Base-by-base conservation (phyloP, 345 rosid species). In the Turritis glabra region DNA sequence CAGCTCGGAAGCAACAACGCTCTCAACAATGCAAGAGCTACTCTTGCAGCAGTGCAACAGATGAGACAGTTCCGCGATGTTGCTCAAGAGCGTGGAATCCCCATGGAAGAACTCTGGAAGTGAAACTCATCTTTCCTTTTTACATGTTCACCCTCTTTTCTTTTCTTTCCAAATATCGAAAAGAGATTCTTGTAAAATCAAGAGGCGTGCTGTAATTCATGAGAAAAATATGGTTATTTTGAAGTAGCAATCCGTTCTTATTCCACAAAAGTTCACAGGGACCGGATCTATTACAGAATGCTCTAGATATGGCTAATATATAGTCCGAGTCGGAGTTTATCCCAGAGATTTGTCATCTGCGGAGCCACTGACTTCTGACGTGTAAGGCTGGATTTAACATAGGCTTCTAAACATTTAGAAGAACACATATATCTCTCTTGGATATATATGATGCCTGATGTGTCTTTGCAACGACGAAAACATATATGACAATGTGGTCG, bases 11-110 rank as follows among this genome's bases (percentile, higher is more conserved):
- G 97, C 73, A 82, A 88, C 61, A 94, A 90, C 54, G 87, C 88
- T 67, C 97, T 94, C 64, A 94, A 91, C 86, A 91, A 94, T 27
- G 97, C 96, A 11, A 87, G 97, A 79, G 98, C 98, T 3, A 84
- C 96, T 0, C 84, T 94, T 54, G 97, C 84, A 5, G 97, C 97
- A 0, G 87, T 91, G 46, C 86, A 77, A 73, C 81, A 86, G 76
- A 91, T 94, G 96, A 90, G 86, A 81, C 91, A 86, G 82, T 86
- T 90, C 73, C 72, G 86, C 0, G 96, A 94, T 51, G 97, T 90
- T 38, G 97, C 98, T 63, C 84, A 63, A 15, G 95, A 94, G 13
- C 90, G 97, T 50, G 96, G 98, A 37, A 87, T 91, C 65, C 97
- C 96, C 62, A 87, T 91, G 96, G 97, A 91, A 84, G 89, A 88